Base-by-base conservation (phyloP, 2,329 filamentous ascomycete genomes). In the Alternaria conjuncta region DNA sequence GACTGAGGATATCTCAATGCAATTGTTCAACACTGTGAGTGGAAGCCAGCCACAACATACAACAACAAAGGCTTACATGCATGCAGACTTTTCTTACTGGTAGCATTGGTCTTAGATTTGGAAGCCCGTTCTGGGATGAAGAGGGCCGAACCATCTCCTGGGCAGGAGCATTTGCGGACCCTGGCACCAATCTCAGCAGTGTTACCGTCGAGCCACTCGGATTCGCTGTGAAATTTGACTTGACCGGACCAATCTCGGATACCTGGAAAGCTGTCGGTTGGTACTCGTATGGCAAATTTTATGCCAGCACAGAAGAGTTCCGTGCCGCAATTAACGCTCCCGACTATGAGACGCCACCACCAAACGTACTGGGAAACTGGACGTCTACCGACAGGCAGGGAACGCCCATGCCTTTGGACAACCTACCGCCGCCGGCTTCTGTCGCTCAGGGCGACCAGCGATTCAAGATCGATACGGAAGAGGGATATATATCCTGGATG, bases 281-380 rank as follows among this genome's bases (percentile, higher is more conserved):
- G 84, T 82, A 86, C 15, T 88, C 87, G 69, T 84, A 86, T 60
- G 82, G 83, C 47, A 72, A 84, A n/a, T 84, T 84, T 64, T 89
- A 88, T 68, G 72, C 80, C 30, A 83, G 83, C 5, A 84, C 83
- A 1, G 79, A 86, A 18, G 81, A 79, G 5, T 85, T 87, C 72
- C 76, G 83, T 32, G 67, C 59, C 0, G 84, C 85, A 2, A 84
- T 82, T 68, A 81, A 75, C 59, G 74, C 75, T 21, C 75, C 79
- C 4, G 78, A 74, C 5, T 86, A 87, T 63, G 79, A 81, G 51
- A 86, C 85, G 69, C 49, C 57, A 15, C 78, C 85, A 21, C 78
- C 83, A 21, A 85, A 84, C 49, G 75, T 84, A 1, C 83, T 86
- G 46, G 86, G 85, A 2, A 71, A 75, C 46, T 86, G 84, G 84